phyloP scores from a whole-genome alignment of 345 rosid genomes.

The Kernera saxatilis region DNA sequence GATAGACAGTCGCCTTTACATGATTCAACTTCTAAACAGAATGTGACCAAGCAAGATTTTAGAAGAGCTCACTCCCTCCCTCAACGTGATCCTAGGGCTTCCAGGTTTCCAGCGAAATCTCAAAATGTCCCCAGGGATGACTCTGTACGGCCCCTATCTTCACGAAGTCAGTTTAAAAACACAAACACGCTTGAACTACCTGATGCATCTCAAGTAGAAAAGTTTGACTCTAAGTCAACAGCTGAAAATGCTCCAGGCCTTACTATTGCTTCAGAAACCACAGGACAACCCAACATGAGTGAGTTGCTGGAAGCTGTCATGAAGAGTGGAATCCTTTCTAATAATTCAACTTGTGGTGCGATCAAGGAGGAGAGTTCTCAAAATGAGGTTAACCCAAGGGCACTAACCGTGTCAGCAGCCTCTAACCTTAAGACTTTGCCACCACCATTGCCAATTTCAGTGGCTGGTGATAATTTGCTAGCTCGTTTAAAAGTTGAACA shows the following conservation, averaged over 20 bases:
- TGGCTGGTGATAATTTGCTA: conserved; percentile 28
- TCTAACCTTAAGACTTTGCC: conserved; percentile 33
- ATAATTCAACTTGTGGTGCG: conserved; percentile 28
- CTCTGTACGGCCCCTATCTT: conserved; percentile 22
- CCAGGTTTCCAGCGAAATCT: conserved; percentile 42
- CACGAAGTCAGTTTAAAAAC: conserved; percentile 29
- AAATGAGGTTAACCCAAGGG: conserved; percentile 34
- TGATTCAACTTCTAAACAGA: conserved; percentile 46
- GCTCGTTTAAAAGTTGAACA: conserved; percentile 38
- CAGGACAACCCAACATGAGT: conserved; percentile 49
- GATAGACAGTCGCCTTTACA: conserved; percentile 44
- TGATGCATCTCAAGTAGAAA: conserved; percentile 38
- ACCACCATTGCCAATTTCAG: conserved; percentile 27
- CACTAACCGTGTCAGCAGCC: conserved; percentile 26
- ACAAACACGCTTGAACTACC: conserved; percentile 33
- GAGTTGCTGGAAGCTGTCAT: conserved; percentile 68
- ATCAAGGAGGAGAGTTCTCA: conserved; percentile 29
- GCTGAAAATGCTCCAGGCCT: conserved; percentile 34
- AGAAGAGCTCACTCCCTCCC: conserved; percentile 37
- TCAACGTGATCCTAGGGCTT: conserved; percentile 45
- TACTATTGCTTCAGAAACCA: conserved; percentile 35
- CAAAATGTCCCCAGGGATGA: conserved; percentile 33
- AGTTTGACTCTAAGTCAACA: conserved; percentile 28
- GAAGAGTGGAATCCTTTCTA: conserved; percentile 67
- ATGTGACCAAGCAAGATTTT: conserved; percentile 27